Percentiles rank a stretch among this genome's conserved stretches.
Conservation (phyloP, 176 grass and related monocot genomes). For the Oryza officinalis region DNA sequence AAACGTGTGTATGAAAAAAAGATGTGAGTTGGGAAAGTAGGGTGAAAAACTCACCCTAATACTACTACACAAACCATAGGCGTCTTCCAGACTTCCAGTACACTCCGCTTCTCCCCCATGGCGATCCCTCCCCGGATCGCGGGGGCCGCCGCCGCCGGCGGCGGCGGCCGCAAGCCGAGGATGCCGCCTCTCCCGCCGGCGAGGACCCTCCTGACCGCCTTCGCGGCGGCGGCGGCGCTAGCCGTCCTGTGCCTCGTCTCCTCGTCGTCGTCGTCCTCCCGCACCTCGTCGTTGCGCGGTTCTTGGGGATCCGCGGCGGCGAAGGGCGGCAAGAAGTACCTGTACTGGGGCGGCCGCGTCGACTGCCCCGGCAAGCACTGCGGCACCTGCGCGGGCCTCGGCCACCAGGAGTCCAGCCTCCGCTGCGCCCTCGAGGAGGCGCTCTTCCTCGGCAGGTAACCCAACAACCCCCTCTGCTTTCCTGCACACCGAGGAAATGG, state of each 20-base stretch:
- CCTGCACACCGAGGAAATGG: background rate
- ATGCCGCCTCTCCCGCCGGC: constrained; percentile 39
- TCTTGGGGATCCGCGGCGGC: constrained; percentile 33
- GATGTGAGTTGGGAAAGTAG: no score
- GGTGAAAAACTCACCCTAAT: no score
- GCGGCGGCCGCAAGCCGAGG: constrained; percentile 37
- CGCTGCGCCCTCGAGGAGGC: constrained; percentile 97
- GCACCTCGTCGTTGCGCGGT: constrained; percentile 11
- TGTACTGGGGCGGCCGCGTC: constrained; percentile 77
- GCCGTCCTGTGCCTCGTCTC: constrained; percentile 30
- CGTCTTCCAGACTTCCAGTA: background rate
- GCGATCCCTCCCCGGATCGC: constrained; percentile 30
- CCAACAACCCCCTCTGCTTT: background rate
- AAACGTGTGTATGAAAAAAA: no score
- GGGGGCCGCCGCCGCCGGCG: background rate
- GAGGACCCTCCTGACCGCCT: constrained; percentile 32
- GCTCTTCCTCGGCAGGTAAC: constrained; percentile 64
- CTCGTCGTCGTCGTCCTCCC: constrained; percentile 13
- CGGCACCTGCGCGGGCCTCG: constrained; percentile 73
- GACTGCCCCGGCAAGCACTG: constrained; percentile 97
- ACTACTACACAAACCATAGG: no score
- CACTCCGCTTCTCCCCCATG: constrained; percentile 19
- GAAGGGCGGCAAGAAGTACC: constrained; percentile 32
- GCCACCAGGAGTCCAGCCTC: constrained; percentile 90
- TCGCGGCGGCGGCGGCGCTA: background rate